Evolutionary conservation across 2,329 filamentous ascomycete species (phyloP), one percentile per base, ranked within the genome.

Genomic region (Hypoxylon sp.): DNA sequence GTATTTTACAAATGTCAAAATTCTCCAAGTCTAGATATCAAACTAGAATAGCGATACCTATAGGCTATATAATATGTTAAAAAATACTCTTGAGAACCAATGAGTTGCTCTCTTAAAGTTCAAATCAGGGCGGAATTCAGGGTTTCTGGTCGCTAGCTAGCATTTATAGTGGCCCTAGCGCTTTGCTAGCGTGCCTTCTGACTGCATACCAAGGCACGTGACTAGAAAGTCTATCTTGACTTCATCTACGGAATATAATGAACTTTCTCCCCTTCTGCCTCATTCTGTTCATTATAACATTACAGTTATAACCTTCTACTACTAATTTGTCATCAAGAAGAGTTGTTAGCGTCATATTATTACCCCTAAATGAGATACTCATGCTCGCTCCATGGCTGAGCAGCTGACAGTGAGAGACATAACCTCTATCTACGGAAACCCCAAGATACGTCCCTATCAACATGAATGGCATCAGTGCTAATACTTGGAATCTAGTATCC

Each of bases 141-240:
- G 3, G 17, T 8, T 22, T 22, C 10, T 42, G 35, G 31, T 46
- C 19, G 50, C 35, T n/a, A 48, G 11, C 19, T 37, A 35, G 26
- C 22, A 37, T 29, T 31, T 24, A 37, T 37, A 17, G 37, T 9
- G 39, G 26, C 29, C 48, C 19, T 53, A 37, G 39, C 50, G 50
- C 29, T 14, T 24, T n/a, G 17, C 19, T 54, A 55, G 51, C 60
- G 57, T 13, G 10, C 26, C 26, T 39, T 8, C 14, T 26, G 39
- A 46, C 26, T 33, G 48, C 57, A 33, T 24, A 17, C 35, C 31
- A 59, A 13, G 22, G 51, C 64, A 67, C 64, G 64, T 67, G 64
- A 46, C 29, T 44, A 22, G 19, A 35, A 33, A 62, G 35, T 39
- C 48, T 67, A 62, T 52, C 63, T 56, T 46, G 39, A 67, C 63